phyloP scores from a whole-genome alignment of 352 stramenopile species.

The Phytophthora citricola region DNA sequence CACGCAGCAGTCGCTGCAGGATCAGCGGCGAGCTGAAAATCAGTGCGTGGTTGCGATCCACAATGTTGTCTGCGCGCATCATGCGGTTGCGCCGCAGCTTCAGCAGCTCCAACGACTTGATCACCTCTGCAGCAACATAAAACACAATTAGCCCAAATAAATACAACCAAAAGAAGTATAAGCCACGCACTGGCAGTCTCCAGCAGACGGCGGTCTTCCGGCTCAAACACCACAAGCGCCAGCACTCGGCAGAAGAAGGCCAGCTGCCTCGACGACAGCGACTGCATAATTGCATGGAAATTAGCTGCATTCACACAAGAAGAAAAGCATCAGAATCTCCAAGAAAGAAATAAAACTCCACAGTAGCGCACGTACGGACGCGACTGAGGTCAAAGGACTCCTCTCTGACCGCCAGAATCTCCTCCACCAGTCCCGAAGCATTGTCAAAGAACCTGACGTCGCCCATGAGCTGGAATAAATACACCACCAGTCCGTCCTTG shows the following conservation, averaged over 20 bases:
- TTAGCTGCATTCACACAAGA: slow-evolving; percentile 59
- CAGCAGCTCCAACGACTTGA: slow-evolving; percentile 95
- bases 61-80: slow-evolving; percentile 81
- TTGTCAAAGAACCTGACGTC: slow-evolving; percentile 92
- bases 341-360: neutral
- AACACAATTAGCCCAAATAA: slow-evolving; percentile 20
- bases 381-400: slow-evolving; percentile 80
- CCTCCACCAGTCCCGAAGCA: slow-evolving; percentile 91
- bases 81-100: slow-evolving; percentile 84
- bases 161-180: slow-evolving; percentile 3
- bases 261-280: slow-evolving; percentile 92
- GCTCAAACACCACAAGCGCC: slow-evolving; percentile 95
- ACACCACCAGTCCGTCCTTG: slow-evolving; percentile 90
- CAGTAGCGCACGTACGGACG: slow-evolving; percentile 55
- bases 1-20: slow-evolving; percentile 71
- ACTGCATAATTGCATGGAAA: slow-evolving; percentile 90
- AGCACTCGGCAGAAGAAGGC: slow-evolving; percentile 97
- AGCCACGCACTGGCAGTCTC: slow-evolving; percentile 83
- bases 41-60: slow-evolving; percentile 95
- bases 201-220: slow-evolving; percentile 93
- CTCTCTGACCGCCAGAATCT: slow-evolving; percentile 91
- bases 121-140: slow-evolving; percentile 65
- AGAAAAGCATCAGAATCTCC: slow-evolving; percentile 12
- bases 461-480: slow-evolving; percentile 94
- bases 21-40: slow-evolving; percentile 87